Evolutionary conservation across 1,284 basidiomycete genomes (phyloP).

Genomic region (Cryptococcus neoformans): DNA sequence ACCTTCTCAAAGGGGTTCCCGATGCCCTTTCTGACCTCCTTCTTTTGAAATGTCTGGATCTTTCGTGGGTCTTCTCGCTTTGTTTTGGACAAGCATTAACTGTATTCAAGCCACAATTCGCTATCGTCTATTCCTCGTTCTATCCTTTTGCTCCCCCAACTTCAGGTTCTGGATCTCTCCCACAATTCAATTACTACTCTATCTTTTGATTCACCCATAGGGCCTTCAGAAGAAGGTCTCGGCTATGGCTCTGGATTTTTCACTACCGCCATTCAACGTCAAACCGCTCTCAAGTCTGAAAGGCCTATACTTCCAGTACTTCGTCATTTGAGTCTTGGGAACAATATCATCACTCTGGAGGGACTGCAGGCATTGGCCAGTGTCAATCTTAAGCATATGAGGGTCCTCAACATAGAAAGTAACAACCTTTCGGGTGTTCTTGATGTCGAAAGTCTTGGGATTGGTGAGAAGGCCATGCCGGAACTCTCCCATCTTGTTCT

Average conservation of each 20-base stretch:
- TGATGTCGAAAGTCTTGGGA: constrained; percentile 16
- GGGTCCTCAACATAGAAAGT: constrained; percentile 30
- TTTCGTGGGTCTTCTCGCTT: constrained; percentile 33
- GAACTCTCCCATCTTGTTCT: constrained; percentile 27
- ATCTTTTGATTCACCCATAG: constrained; percentile 33
- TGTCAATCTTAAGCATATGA: constrained; percentile 15
- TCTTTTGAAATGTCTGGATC: constrained; percentile 35
- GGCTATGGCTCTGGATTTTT: constrained; percentile 45
- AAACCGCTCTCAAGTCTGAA: constrained; percentile 17
- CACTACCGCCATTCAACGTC: constrained; percentile 37
- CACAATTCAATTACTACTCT: constrained; percentile 37
- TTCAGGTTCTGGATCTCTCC: constrained; percentile 40
- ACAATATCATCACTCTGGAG: constrained; percentile 28
- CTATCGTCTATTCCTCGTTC: constrained; percentile 35
- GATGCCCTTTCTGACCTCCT: constrained; percentile 45
- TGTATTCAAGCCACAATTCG: constrained; percentile 30
- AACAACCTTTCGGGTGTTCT: constrained; percentile 32
- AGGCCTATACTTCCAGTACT: constrained; percentile 30
- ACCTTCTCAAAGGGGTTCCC: constrained; percentile 34
- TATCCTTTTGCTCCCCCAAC: constrained; percentile 41
- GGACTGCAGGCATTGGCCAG: constrained; percentile 18
- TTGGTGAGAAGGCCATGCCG: constrained; percentile 21
- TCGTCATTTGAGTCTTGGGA: constrained; percentile 30
- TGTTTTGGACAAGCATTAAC: neutral
- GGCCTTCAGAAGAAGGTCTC: constrained; percentile 40